Evolutionary conservation across 176 grass and related monocot species (phyloP).

Genomic region (Oryza meyeriana): DNA sequence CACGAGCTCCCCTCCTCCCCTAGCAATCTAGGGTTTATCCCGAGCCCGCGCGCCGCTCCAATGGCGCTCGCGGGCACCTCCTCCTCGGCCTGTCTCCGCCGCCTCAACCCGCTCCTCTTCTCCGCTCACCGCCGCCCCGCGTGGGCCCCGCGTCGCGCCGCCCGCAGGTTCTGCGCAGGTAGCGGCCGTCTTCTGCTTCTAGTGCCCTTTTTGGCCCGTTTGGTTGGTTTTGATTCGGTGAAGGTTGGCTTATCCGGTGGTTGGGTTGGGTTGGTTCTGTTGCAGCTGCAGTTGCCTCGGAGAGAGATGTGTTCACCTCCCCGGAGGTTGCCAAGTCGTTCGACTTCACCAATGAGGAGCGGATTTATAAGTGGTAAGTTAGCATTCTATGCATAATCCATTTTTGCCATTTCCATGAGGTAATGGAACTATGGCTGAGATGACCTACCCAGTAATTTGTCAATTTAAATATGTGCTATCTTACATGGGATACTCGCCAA

Average conservation of each 20-base stretch:
- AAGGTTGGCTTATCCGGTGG: not conserved
- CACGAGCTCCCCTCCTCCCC: not conserved
- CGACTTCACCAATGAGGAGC: conserved; percentile 86
- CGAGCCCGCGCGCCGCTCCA: conserved; percentile 25
- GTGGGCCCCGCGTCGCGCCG: conserved; percentile 37
- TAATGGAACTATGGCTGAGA: not conserved
- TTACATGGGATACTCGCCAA: not conserved
- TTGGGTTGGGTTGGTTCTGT: not conserved
- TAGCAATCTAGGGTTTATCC: conserved; percentile 43
- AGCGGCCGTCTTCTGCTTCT: not conserved
- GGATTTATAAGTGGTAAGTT: conserved; percentile 94
- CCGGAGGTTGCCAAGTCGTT: conserved; percentile 76
- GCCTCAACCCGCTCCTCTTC: conserved; percentile 63
- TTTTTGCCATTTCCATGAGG: not conserved
- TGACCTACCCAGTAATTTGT: not conserved
- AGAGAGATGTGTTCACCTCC: conserved; percentile 79
- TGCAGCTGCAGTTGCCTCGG: conserved; percentile 54
- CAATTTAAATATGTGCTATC: not conserved
- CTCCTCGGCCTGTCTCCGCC: conserved; percentile 52
- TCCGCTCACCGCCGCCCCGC: conserved; percentile 34
- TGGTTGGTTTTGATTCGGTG: not conserved
- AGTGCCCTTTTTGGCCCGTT: not conserved
- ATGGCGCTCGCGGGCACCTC: conserved; percentile 67
- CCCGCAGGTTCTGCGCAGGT: conserved; percentile 73
- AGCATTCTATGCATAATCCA: not conserved